A percentile compares a stretch with the other conserved stretches of the same genome.
These are phyloP conservation scores for Epichloe hybrida DNA, from an alignment of 2,329 filamentous ascomycete species.

Conservation along the genomic window DNA sequence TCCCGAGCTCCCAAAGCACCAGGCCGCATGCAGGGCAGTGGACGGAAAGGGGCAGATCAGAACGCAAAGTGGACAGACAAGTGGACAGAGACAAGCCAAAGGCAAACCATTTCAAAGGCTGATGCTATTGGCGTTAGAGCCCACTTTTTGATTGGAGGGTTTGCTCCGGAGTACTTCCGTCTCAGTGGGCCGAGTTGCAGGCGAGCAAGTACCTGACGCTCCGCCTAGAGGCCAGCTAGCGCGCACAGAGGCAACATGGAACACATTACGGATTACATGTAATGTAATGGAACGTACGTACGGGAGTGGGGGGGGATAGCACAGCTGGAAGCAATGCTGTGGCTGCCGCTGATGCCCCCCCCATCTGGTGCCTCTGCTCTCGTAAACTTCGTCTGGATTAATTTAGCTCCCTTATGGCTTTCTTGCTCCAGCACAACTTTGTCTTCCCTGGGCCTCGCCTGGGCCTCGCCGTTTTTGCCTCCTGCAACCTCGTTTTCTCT, in stretches of 20 bases:
- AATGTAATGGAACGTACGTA: too few relatives aligned
- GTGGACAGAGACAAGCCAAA: background rate
- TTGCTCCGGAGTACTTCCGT: background rate
- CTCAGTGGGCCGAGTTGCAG: background rate
- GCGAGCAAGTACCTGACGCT: background rate
- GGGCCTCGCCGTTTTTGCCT: background rate
- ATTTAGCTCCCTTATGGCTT: background rate
- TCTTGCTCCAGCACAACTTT: background rate
- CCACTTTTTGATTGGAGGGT: constrained; percentile 1
- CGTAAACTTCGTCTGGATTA: background rate
- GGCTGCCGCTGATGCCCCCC: background rate
- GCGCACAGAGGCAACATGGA: background rate
- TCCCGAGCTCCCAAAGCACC: too few relatives aligned
- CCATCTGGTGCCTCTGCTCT: background rate
- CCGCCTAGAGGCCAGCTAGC: background rate
- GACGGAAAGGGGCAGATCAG: too few relatives aligned
- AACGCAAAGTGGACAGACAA: background rate
- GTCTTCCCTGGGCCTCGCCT: background rate
- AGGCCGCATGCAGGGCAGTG: too few relatives aligned
- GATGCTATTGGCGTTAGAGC: background rate
- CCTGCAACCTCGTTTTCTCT: background rate
- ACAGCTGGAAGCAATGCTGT: background rate
- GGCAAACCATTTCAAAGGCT: background rate
- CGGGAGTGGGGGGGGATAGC: background rate
- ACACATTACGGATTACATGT: too few relatives aligned